Conservation (phyloP, 75 land plant species). For the Ceratopteris richardii region DNA sequence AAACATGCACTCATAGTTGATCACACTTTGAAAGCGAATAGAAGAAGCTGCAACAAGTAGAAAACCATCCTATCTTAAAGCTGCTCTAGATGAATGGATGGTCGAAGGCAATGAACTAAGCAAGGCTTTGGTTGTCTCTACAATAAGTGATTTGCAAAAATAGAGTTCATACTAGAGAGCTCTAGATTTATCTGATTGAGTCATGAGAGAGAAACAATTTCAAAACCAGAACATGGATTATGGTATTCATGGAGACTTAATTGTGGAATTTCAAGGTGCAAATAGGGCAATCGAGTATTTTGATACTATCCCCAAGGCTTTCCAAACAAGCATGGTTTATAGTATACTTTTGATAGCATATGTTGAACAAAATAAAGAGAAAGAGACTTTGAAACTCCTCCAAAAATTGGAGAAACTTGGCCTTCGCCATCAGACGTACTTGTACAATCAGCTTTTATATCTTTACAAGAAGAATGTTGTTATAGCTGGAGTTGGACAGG, state of each 20-base stretch:
- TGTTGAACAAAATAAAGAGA: constrained; percentile 8
- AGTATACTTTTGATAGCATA: constrained; percentile 16
- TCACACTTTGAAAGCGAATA: constrained; percentile 2
- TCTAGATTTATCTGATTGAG: constrained; percentile 23
- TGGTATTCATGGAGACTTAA: constrained; percentile 13
- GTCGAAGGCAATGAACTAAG: constrained; percentile 16
- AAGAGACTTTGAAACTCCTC: constrained; percentile 10
- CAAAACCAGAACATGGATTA: constrained; percentile 14
- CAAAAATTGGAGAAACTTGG: constrained; percentile 11
- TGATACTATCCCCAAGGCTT: constrained; percentile 11
- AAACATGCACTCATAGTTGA: neutral
- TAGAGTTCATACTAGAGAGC: constrained; percentile 11
- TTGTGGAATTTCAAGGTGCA: constrained; percentile 6
- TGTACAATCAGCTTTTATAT: constrained; percentile 21
- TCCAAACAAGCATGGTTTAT: constrained; percentile 16
- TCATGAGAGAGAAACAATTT: constrained; percentile 9
- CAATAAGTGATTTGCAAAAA: constrained; percentile 10
- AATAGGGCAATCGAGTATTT: constrained; percentile 5
- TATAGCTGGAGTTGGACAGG: constrained; percentile 2
- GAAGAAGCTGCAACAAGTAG: neutral
- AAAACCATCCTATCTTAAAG: neutral
- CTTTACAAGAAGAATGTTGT: constrained; percentile 17
- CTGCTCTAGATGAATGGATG: constrained; percentile 11
- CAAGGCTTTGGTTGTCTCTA: constrained; percentile 7
- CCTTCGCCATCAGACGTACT: constrained; percentile 9